Percentiles rank a stretch among this genome's conserved stretches.
Evolutionary conservation across 768 basidiomycete genomes (phyloP).

Genomic region (Tulasnella sp.): DNA sequence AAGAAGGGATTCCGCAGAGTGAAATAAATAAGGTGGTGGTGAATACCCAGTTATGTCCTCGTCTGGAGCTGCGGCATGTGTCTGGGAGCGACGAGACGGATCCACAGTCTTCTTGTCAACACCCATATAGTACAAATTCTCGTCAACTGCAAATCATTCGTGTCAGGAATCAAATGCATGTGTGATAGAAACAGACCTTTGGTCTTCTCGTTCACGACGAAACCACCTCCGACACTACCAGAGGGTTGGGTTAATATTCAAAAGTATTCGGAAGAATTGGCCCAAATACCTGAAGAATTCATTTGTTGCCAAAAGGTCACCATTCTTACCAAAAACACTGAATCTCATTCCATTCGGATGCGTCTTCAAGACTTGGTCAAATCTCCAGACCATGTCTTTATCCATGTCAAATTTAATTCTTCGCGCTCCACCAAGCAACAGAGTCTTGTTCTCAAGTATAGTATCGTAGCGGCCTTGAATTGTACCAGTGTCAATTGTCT

Average conservation of each 20-base stretch:
- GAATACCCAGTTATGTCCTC: background rate
- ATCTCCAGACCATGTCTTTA: constrained; percentile 79
- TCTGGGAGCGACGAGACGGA: constrained; percentile 61
- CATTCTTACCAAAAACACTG: constrained; percentile 65
- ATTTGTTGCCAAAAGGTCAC: constrained; percentile 82
- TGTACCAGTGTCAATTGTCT: constrained; percentile 81
- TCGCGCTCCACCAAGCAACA: constrained; percentile 60
- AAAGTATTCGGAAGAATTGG: background rate
- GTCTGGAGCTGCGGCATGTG: constrained; percentile 26
- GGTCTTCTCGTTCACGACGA: constrained; percentile 90
- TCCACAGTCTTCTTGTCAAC: constrained; percentile 71
- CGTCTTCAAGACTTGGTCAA: constrained; percentile 77
- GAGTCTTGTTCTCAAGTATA: constrained; percentile 50
- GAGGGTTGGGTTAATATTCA: background rate
- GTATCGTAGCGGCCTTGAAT: constrained; percentile 61
- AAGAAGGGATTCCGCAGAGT: constrained; percentile 60
- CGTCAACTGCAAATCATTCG: constrained; percentile 53
- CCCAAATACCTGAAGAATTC: constrained; percentile 64
- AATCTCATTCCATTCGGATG: constrained; percentile 86
- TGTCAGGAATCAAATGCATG: too few relatives aligned
- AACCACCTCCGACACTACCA: constrained; percentile 73
- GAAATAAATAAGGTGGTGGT: constrained; percentile 73
- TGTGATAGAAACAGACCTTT: constrained; percentile 39
- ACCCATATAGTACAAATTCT: constrained; percentile 90
- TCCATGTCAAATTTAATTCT: constrained; percentile 79